These are phyloP conservation scores for Pyrenopolyporus hunteri DNA, from an alignment of 495 filamentous ascomycete species.

Conservation along the genomic window DNA sequence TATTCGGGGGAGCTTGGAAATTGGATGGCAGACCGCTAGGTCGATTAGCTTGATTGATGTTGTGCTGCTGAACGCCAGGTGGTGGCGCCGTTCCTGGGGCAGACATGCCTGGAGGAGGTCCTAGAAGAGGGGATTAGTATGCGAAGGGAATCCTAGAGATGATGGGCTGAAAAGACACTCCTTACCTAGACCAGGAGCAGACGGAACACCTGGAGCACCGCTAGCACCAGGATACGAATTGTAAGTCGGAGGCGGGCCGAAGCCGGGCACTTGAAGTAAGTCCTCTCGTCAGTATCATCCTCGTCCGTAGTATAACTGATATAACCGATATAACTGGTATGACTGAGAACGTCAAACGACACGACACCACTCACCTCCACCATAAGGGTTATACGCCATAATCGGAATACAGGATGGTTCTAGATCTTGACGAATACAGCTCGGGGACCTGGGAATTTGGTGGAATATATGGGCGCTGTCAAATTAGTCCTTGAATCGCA, in stretches of 20 bases:
- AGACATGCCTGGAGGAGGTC: constrained; percentile 73
- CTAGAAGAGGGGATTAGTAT: constrained; percentile 44
- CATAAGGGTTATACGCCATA: constrained; percentile 81
- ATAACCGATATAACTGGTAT: neutral
- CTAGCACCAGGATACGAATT: constrained; percentile 70
- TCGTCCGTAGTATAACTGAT: constrained; percentile 8
- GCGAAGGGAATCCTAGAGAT: neutral
- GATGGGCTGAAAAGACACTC: constrained; percentile 19
- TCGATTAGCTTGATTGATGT: constrained; percentile 69
- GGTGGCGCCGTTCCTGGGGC: constrained; percentile 80
- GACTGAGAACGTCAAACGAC: neutral
- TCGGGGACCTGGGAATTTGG: neutral
- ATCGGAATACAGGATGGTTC: constrained; percentile 18
- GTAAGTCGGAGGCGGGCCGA: constrained; percentile 75
- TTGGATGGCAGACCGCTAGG: constrained; percentile 79
- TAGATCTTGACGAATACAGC: neutral
- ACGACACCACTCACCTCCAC: constrained; percentile 59
- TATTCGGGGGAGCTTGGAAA: constrained; percentile 89
- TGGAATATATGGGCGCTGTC: neutral
- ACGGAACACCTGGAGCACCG: constrained; percentile 67
- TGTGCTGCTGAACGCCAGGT: constrained; percentile 79
- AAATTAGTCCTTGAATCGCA: constrained; percentile 2
- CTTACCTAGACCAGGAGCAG: constrained; percentile 88
- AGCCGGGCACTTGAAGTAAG: constrained; percentile 54
- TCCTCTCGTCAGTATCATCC: constrained; percentile 15